Conservation (phyloP, 768 basidiomycete species). For the Trichaptum fuscoviolaceum region DNA sequence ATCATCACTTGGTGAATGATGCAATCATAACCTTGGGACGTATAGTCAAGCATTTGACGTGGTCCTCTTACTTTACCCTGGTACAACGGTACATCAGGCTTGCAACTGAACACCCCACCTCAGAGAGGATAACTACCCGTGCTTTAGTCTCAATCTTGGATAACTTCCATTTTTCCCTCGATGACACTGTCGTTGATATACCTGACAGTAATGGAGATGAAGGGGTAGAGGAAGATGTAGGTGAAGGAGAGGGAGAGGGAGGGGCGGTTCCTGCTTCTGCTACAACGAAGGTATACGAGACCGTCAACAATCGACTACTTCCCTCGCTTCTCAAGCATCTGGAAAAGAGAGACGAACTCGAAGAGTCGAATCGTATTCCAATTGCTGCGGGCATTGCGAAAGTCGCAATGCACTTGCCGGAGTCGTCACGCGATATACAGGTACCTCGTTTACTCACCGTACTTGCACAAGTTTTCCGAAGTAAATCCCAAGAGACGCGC, state of each 20-base stretch:
- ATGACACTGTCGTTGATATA: slow-evolving; percentile 39
- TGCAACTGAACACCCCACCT: slow-evolving; percentile 58
- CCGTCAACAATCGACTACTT: slow-evolving; percentile 69
- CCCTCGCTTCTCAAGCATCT: slow-evolving; percentile 77
- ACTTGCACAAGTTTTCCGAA: slow-evolving; percentile 86
- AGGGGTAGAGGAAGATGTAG: slow-evolving; percentile 21
- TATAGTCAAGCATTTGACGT: slow-evolving; percentile 70
- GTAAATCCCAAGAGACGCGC: slow-evolving; percentile 87
- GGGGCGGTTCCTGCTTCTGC: slow-evolving; percentile 19
- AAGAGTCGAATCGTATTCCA: slow-evolving; percentile 84
- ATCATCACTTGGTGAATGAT: slow-evolving; percentile 88
- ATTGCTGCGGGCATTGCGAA: slow-evolving; percentile 82
- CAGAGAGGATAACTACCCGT: slow-evolving; percentile 80
- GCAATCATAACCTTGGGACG: slow-evolving; percentile 76
- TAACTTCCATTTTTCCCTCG: slow-evolving; percentile 88
- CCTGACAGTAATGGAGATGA: slow-evolving; percentile 21
- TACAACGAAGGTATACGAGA: slow-evolving; percentile 51
- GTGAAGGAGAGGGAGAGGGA: slow-evolving; percentile 19
- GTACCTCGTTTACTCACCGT: slow-evolving; percentile 74
- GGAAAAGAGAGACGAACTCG: slow-evolving; percentile 76
- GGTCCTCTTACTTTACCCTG: slow-evolving; percentile 78
- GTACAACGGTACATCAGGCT: slow-evolving; percentile 79
- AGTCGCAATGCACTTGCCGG: slow-evolving; percentile 77
- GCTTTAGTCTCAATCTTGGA: slow-evolving; percentile 80
- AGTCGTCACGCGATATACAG: slow-evolving; percentile 55